Evolutionary conservation across 805 yeast genomes (phyloP), one percentile per base, ranked within the genome.

Genomic region (Clavispora santaluciae): DNA sequence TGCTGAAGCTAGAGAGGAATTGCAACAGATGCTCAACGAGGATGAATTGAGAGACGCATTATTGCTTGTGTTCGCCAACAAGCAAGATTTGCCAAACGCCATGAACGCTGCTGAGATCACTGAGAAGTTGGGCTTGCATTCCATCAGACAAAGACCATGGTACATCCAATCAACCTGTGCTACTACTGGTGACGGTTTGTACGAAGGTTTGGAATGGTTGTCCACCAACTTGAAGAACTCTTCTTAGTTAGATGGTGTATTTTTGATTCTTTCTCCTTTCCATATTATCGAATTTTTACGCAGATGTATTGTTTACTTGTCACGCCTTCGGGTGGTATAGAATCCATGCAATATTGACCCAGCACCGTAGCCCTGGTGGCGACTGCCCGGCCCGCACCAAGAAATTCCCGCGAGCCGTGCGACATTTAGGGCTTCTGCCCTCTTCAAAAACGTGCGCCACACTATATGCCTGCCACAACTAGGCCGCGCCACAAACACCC

Each of bases 61-160:
- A 59, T 78, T 93, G 70, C 80, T 91, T 61, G 96, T 91, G 49
- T 89, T 91, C 64, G 98, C 98, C 58, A 91, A 91, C 80, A 91
- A 91, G 73, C 97, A 91, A 78, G 98, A 91, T 79, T 80, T 91
- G 75, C 96, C 96, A 74, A 90, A 90, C 64, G 97, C 98, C 58
- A 90, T 91, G 97, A 86, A 86, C 67, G 96, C 98, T 54, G 96
- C 96, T 54, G 98, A 91, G 76, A 86, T 91, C 69, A 89, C 97
- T 57, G 96, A 89, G 73, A 89, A 88, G 72, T 80, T 91, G 61
- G 97, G 96, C 52, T 83, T 91, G 64, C 96, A 90, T 70, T 87
- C 96, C 42, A 84, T 93, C 68, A 86, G 96, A 78, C 96, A 90
- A 76, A 87, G 98, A 75, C 96, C 96, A 61, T 93, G 99, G 99